Base-by-base conservation (phyloP, 331 rosid species). In the Prunus yedoensis region DNA sequence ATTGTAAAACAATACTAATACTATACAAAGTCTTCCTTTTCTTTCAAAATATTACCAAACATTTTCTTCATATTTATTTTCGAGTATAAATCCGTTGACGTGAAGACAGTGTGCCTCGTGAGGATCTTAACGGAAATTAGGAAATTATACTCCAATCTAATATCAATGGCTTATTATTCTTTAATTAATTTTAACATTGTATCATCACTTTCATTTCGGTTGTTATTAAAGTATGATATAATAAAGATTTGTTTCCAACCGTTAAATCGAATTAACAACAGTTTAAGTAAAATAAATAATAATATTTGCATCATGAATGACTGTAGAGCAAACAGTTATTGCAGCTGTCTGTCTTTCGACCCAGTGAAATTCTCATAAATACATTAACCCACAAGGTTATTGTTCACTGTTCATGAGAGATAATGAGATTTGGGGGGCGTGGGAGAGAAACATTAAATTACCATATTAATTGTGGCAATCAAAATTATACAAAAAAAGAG, bases 401-500 rank as follows among this genome's bases (percentile, higher is more conserved):
- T 32, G 38, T 5, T 32, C 1, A 5, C 1, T 32, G 38, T 5
- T 32, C 1, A 32, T 32, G 38, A 32, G 4, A 32, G 7, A 32
- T 32, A 32, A 32, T 32, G 38, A 32, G 4, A 32, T 32, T 32
- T n/a, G n/a, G n/a, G 38, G 15, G 51, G 16, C 11, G n/a, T n/a
- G n/a, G n/a, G n/a, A n/a, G 14, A 9, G 12, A 7, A 50, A 28
- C 52, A 50, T 53, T 66, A 64, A 61, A 73, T 83, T 66, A n/a
- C 62, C 65, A 43, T 49, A 28, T 46, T 52, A 38, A 60, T 25
- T 81, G 46, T n/a, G 77, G 59, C 60, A 43, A 74, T 71, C 38
- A 10, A n/a, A 16, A 28, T 5, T 18, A 11, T 32, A 43, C 15
- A 43, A 28, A 2, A 57, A 23, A 1, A 23, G 25, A 23, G 25